Conservation (phyloP, 148 eudicot genomes). For the Polygonum maritimum region DNA sequence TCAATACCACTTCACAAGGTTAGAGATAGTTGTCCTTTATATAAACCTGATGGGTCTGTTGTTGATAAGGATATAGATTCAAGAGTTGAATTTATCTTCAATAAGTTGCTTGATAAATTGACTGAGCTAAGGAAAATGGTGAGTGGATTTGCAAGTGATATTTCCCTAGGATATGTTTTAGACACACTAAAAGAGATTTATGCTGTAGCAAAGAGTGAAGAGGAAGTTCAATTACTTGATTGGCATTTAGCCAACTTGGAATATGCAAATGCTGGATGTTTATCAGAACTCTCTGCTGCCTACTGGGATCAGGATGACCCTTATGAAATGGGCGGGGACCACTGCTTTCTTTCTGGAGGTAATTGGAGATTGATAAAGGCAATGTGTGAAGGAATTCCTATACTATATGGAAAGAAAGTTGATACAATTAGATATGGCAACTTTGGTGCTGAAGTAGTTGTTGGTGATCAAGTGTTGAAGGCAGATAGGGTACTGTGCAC, state of each 20-base stretch:
- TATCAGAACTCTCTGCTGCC: conserved; percentile 77
- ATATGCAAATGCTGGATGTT: conserved; percentile 95
- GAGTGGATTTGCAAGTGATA: conserved; percentile 63
- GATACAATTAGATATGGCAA: conserved; percentile 54
- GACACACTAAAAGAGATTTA: conserved; percentile 57
- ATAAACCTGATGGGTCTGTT: conserved; percentile 60
- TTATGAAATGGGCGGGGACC: conserved; percentile 97
- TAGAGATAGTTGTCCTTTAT: conserved; percentile 81
- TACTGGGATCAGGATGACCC: conserved; percentile 99
- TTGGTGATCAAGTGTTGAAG: conserved; percentile 68
- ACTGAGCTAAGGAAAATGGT: conserved; percentile 58
- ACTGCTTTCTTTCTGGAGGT: conserved; percentile 94
- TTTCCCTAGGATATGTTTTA: conserved; percentile 71
- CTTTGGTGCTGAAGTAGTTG: conserved; percentile 63
- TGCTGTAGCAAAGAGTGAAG: conserved; percentile 57
- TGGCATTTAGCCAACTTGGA: conserved; percentile 94
- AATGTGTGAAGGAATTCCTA: conserved; percentile 74
- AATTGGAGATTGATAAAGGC: conserved; percentile 77
- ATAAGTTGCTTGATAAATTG: conserved; percentile 74
- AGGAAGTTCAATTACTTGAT: conserved; percentile 77
- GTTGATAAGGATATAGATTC: conserved; percentile 55
- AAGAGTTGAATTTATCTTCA: conserved; percentile 50
- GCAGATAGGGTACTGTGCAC: conserved; percentile 82
- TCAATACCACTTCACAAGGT: conserved; percentile 88
- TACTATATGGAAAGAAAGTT: conserved; percentile 59